Evolutionary conservation across 2,329 filamentous ascomycete species (phyloP).

Genomic region (Juglanconis sp.): DNA sequence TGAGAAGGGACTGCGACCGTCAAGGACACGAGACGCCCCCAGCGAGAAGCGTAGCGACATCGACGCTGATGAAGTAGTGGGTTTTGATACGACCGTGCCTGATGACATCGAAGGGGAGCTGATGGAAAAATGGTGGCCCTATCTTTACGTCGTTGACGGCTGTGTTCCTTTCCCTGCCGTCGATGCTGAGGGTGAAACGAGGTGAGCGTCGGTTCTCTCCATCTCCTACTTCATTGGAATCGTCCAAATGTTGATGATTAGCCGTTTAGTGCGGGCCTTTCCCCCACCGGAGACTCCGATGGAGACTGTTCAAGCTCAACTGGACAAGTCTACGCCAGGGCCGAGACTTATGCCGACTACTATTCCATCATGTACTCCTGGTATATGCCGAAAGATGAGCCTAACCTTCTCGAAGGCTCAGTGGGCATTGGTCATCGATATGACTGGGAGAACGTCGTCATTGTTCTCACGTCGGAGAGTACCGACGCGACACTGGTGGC

Average conservation of each 20-base stretch:
- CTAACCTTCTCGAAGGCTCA: conserved; percentile 18
- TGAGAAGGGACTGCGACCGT: not conserved
- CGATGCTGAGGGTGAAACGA: conserved; percentile 53
- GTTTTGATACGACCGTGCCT: conserved; percentile 52
- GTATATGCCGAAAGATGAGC: conserved; percentile 46
- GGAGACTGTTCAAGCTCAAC: conserved; percentile 32
- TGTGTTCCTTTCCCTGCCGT: conserved; percentile 64
- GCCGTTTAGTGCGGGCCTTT: conserved; percentile 31
- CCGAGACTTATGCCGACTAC: conserved; percentile 25
- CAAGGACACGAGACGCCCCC: conserved; percentile 8
- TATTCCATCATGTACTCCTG: conserved; percentile 39
- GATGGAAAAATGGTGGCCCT: conserved; percentile 55
- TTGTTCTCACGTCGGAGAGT: conserved; percentile 27
- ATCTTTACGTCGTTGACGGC: conserved; percentile 52
- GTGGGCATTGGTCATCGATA: conserved; percentile 34
- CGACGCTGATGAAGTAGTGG: conserved; percentile 39
- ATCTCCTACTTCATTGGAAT: not conserved
- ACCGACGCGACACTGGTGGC: conserved; percentile 31
- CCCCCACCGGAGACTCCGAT: conserved; percentile 26
- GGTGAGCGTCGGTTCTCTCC: conserved; percentile 35
- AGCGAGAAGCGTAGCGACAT: conserved; percentile 25
- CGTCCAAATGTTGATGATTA: not conserved
- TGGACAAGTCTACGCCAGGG: conserved; percentile 38
- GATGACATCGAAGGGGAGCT: conserved; percentile 40
- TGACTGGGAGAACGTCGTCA: conserved; percentile 37